Conservation (phyloP, 257 asterid genomes). For the Nicotiana otophora region DNA sequence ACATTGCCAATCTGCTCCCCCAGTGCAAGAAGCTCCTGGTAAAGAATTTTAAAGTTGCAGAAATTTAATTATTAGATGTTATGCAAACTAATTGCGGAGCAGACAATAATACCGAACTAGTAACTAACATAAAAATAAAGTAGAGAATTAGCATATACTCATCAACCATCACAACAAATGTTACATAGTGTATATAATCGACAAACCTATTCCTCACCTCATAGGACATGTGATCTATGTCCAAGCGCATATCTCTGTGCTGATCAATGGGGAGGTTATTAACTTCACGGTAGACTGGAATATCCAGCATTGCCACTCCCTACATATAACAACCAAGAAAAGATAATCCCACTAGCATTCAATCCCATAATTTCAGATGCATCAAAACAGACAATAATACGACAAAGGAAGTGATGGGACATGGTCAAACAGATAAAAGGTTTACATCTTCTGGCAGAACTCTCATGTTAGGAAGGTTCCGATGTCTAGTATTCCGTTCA, state of each 20-base stretch:
- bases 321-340: slow-evolving; percentile 13
- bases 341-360: neutral
- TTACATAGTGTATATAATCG: neutral
- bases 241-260: slow-evolving; percentile 60
- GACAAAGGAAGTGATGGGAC: neutral
- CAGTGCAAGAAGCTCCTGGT: slow-evolving; percentile 81
- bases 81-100: neutral
- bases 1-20: slow-evolving; percentile 87
- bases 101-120: neutral
- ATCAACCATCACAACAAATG: neutral
- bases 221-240: slow-evolving; percentile 57
- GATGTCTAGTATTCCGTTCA: slow-evolving; percentile 44
- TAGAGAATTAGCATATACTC: neutral
- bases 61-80: neutral
- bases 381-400: neutral
- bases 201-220: slow-evolving; percentile 44
- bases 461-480: slow-evolving; percentile 60
- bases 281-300: slow-evolving; percentile 59
- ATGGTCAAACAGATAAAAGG: slow-evolving; percentile 9
- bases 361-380: neutral
- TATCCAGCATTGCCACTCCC: slow-evolving; percentile 73
- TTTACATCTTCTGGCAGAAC: slow-evolving; percentile 86
- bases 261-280: slow-evolving; percentile 49
- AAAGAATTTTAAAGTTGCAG: slow-evolving; percentile 2
- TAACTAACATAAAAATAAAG: neutral